Conservation (phyloP, 2,329 filamentous ascomycete species). For the Microcera coccophila region DNA sequence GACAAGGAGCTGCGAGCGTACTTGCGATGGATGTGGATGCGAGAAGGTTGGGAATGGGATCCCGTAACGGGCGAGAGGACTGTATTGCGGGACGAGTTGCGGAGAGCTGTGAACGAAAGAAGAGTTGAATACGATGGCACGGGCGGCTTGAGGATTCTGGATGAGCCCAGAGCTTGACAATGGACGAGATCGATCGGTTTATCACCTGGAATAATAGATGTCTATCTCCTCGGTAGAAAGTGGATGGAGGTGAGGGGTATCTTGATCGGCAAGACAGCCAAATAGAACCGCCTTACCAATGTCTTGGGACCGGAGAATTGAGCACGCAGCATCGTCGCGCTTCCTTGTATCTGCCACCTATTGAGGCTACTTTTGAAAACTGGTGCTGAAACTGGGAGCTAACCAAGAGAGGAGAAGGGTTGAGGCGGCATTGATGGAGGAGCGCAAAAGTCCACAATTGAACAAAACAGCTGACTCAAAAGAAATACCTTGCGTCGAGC, state of each 20-base stretch:
- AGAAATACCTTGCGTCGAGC: no score
- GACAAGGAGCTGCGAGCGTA: conserved; percentile 90
- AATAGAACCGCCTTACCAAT: neutral
- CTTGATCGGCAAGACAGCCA: neutral
- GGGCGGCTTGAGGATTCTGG: conserved; percentile 45
- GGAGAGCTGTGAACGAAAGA: conserved; percentile 53
- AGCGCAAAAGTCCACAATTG: no score
- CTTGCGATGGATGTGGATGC: conserved; percentile 87
- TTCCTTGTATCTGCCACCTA: no score
- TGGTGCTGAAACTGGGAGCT: no score
- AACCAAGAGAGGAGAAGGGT: no score
- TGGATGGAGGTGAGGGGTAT: neutral
- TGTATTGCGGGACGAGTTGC: conserved; percentile 50
- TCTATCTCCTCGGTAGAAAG: neutral
- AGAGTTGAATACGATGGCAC: conserved; percentile 53
- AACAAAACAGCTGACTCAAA: no score
- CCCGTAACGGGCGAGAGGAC: conserved; percentile 62
- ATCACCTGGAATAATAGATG: neutral
- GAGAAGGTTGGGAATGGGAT: conserved; percentile 81
- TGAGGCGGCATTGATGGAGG: no score
- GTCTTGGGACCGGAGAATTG: neutral
- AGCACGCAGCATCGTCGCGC: neutral
- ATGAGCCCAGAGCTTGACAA: conserved; percentile 5
- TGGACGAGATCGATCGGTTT: no score
- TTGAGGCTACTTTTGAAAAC: no score